Evolutionary conservation across 495 filamentous ascomycete genomes (phyloP), one percentile per base, ranked within the genome.

Genomic region (Cryomyces antarcticus): DNA sequence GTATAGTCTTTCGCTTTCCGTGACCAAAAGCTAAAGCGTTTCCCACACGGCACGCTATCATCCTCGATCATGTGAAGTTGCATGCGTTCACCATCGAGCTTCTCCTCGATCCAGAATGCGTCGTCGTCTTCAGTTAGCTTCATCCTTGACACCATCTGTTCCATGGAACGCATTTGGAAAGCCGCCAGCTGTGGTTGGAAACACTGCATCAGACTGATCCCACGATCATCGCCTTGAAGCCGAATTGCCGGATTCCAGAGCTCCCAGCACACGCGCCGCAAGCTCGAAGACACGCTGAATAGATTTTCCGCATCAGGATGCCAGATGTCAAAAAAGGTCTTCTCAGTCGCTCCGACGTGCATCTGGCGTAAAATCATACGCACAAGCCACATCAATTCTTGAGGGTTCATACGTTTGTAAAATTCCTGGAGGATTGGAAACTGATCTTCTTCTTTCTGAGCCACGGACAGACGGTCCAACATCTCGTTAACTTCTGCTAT

Each of bases 101-200:
- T 97, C 64, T 97, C 89, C 55, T 97, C 89, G 33, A 96, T 88
- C 86, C 86, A 97, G 52, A 94, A 96, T 27, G 74, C 68, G 6
- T 70, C 63, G 37, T 87, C 75, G 4, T 81, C 73, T 39, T 80
- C 73, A 1, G 72, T 80, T 0, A 67, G 64, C 17, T 68, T 65
- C 69, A 97, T 74, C 31, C 73, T 74, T 9, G 67, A 62, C 28
- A 93, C 73, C 67, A 93, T 80, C 45, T 77, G 79, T n/a, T 80
- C 72, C 50, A 96, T 78, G 4, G 77, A 78, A 38, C 84, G 69
- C 73, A 84, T 86, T 60, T 95, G 87, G 49, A 94, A 96, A 52
- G 93, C 84, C 4, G 89, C 92, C 41, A 97, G 69, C 61, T 95
- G 89, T 36, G 89, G 92, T 56, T 97, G 89, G 55, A 93, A 96